Base-by-base conservation (phyloP, 225 moss, liverwort and hornwort genomes). In the Pleurozium schreberi region DNA sequence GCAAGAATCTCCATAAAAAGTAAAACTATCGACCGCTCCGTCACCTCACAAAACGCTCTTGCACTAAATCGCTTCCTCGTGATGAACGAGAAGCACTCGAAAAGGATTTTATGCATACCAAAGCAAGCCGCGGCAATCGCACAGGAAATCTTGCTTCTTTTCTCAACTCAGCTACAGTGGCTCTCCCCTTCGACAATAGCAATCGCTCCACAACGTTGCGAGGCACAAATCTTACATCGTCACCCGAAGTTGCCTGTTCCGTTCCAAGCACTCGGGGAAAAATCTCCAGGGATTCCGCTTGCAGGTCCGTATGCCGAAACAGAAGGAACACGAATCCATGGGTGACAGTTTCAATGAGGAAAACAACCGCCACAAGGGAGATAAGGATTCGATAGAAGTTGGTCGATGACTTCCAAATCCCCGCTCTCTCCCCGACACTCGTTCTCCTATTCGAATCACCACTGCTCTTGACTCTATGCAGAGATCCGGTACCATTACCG, bases 61-160 rank as follows among this genome's bases (percentile, higher is more conserved):
- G 42, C 82, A 67, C 86, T 15, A 66, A 75, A 23, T 26, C 83
- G 21, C 84, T 49, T 70, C 81, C 55, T 55, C 65, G 78, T 38
- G 47, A 74, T 75, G 75, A 89, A 63, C 59, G 49, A 82, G 22
- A 28, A 81, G 67, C 86, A 90, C 34, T 67, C 60, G 38, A 57
- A 68, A 80, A 80, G 40, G 75, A 69, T 43, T n/a, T 30, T 20
- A 45, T 18, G 49, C 91, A 49, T 91, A 95, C 94, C 93, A 95
- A 77, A 70, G 93, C 94, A 88, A 95, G 91, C 59, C 94, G 94
- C 59, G 92, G 89, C 86, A 81, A 88, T 57, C 94, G 94, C 80
- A 93, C 89, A 81, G 94, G 90, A 76, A 71, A 92, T 58, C 92
- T 86, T n/a, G 50, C 58, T 86, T 93, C 93, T 31, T 91, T 92